Evolutionary conservation across 2,329 filamentous ascomycete species (phyloP), one percentile per base, ranked within the genome.

Genomic region (Diaporthe velutina): DNA sequence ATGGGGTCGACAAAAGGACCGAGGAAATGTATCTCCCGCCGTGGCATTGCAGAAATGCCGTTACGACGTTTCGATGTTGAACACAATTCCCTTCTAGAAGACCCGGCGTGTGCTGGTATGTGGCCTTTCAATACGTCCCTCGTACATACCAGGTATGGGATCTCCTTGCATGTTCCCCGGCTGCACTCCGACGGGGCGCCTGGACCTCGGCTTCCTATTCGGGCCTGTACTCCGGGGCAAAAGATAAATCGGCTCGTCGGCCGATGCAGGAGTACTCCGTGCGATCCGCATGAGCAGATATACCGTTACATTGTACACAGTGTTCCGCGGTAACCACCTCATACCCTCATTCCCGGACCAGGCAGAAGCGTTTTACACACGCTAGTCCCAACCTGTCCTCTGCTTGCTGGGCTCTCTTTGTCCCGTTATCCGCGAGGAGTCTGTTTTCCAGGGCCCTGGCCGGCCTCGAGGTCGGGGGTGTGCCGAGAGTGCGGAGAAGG

Each of bases 81-180:
- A 54, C 35, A 66, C 22, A 12, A 55, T n/a, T 38, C 22, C 33
- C 40, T 74, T 74, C 73, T 74, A 72, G 73, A 74, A 74, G 28
- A 54, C 64, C 64, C 48, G 48, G 15, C 35, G 48, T n/a, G 57
- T 40, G 50, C 60, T 35, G 42, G 57, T 58, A 33, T 45, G 58
- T 64, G n/a, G 38, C 30, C 30, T 55, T 13, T 50, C 50, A 40
- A 13, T 48, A 48, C 40, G 52, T 48, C 42, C 30, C 55, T 30
- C 61, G 48, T 68, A 42, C 35, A 52, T 70, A 68, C 73, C 45
- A 74, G 68, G 70, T 54, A 61, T 28, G 48, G 61, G 73, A 66
- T 64, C 54, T 55, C 45, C 68, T 38, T 74, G 74, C 75, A 72
- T 71, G 64, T 76, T 67, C 60, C 72, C 72, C 74, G 73, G 66